These are phyloP conservation scores for Cylindrotheca closterium DNA, from an alignment of 108 stramenopile species.

Conservation along the genomic window DNA sequence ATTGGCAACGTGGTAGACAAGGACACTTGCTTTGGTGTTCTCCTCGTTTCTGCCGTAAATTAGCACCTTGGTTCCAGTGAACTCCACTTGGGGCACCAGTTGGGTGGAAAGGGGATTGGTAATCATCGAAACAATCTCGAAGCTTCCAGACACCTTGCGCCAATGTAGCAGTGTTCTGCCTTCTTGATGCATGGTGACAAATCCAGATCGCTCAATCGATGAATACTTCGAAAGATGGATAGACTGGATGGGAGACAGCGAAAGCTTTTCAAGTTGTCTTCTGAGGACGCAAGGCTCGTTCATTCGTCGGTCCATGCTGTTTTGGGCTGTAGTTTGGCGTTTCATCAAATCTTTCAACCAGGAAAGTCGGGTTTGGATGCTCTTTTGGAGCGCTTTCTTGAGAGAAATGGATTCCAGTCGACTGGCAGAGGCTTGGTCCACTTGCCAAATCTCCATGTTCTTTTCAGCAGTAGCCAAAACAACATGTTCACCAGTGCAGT, in stretches of 20 bases:
- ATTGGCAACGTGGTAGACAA: slow-evolving; percentile 58
- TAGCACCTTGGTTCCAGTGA: slow-evolving; percentile 58
- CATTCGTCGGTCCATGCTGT: neutral
- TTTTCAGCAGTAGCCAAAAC: slow-evolving; percentile 49
- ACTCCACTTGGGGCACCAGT: slow-evolving; percentile 48
- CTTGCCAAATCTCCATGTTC: slow-evolving; percentile 53
- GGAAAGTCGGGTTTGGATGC: neutral
- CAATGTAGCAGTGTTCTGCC: slow-evolving; percentile 60
- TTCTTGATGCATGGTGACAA: slow-evolving; percentile 42
- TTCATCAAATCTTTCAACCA: neutral
- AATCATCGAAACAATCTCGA: slow-evolving; percentile 47
- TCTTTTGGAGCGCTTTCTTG: neutral
- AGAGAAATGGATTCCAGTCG: neutral
- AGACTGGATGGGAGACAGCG: slow-evolving; percentile 3
- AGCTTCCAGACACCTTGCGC: slow-evolving; percentile 13
- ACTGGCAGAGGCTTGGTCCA: slow-evolving; percentile 1
- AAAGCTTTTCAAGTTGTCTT: neutral
- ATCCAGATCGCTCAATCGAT: slow-evolving; percentile 43
- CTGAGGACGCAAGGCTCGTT: neutral
- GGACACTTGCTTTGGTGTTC: slow-evolving; percentile 52
- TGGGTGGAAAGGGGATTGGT: slow-evolving; percentile 52
- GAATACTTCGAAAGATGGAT: slow-evolving; percentile 37
- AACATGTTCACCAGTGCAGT: slow-evolving; percentile 37
- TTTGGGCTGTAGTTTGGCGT: neutral
- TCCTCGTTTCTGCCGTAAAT: slow-evolving; percentile 76